A percentile compares a stretch with the other conserved stretches of the same genome.
Evolutionary conservation across 2,329 filamentous ascomycete genomes (phyloP).

Genomic region (Colletotrichum sp.): DNA sequence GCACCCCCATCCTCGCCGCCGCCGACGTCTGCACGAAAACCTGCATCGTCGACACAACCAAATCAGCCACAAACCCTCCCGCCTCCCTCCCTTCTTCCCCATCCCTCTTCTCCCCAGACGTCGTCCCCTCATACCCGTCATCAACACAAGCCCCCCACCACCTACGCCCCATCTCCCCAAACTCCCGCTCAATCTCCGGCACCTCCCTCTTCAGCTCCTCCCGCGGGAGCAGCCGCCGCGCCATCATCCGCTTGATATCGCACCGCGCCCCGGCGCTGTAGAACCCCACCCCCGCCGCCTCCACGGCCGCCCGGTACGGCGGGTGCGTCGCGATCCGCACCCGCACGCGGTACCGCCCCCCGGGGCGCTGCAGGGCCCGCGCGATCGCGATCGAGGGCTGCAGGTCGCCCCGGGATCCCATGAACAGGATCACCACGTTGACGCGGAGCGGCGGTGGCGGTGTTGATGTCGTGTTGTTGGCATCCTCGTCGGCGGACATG

Average conservation of each 20-base stretch:
- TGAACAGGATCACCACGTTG: constrained; percentile 53
- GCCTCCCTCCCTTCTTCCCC: not conserved
- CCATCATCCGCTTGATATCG: constrained; percentile 25
- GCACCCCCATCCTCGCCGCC: constrained; percentile 62
- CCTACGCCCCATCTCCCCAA: constrained; percentile 21
- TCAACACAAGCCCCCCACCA: constrained; percentile 25
- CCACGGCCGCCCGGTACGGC: constrained; percentile 42
- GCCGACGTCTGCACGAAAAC: constrained; percentile 29
- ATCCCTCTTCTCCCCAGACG: not conserved
- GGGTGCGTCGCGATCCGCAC: constrained; percentile 48
- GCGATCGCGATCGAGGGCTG: constrained; percentile 54
- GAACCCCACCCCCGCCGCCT: constrained; percentile 41
- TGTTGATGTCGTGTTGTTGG: too few species aligned
- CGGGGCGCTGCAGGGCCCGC: constrained; percentile 35
- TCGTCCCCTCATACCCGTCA: not conserved
- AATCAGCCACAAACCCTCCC: constrained; percentile 26
- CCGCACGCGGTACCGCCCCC: constrained; percentile 39
- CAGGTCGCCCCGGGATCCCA: constrained; percentile 49
- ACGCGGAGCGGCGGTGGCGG: constrained; percentile 23
- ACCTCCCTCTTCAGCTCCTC: constrained; percentile 19
- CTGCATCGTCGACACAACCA: constrained; percentile 29
- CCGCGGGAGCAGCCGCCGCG: constrained; percentile 11
- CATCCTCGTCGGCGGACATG: not conserved
- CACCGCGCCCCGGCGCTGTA: constrained; percentile 44
- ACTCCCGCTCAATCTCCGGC: constrained; percentile 10